Percentiles rank a stretch among this genome's conserved stretches.
Conservation (phyloP, 2,329 filamentous ascomycete species). For the Aschersonia sp. region DNA sequence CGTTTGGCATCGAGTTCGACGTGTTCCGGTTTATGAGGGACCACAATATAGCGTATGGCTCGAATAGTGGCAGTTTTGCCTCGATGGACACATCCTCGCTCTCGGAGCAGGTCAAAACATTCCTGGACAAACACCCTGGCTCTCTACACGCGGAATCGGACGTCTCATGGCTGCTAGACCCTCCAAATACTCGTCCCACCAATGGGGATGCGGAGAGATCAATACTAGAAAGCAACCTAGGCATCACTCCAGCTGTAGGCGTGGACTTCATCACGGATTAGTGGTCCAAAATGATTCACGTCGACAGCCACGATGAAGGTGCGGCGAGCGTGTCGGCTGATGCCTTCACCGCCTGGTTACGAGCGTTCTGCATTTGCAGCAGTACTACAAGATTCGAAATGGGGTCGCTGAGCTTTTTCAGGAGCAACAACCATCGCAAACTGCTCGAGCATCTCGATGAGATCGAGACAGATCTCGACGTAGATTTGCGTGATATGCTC, state of each 20-base stretch:
- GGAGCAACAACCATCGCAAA: slow-evolving; percentile 27
- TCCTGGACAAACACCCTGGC: slow-evolving; percentile 28
- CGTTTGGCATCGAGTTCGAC: slow-evolving; percentile 60
- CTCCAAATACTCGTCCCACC: neutral
- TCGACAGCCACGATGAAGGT: slow-evolving; percentile 1
- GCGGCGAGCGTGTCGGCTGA: slow-evolving; percentile 12
- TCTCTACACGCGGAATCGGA: slow-evolving; percentile 32
- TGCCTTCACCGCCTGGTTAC: slow-evolving; percentile 16
- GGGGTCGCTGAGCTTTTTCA: slow-evolving; percentile 35
- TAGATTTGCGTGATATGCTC: slow-evolving; percentile 30
- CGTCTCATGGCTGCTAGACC: slow-evolving; percentile 29
- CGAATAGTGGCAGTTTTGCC: slow-evolving; percentile 35
- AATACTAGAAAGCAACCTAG: neutral
- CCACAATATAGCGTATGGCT: slow-evolving; percentile 66
- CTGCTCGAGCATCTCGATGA: slow-evolving; percentile 36
- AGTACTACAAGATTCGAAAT: slow-evolving; percentile 41
- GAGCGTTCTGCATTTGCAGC: slow-evolving; percentile 31
- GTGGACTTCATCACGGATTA: neutral
- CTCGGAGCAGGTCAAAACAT: slow-evolving; percentile 29
- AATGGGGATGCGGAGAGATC: neutral
- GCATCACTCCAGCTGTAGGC: neutral
- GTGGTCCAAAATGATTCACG: slow-evolving; percentile 1
- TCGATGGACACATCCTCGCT: slow-evolving; percentile 26
- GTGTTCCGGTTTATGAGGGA: slow-evolving; percentile 79
- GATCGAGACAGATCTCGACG: slow-evolving; percentile 31